Evolutionary conservation across 495 filamentous ascomycete genomes (phyloP).

Genomic region (Neurospora sp.): DNA sequence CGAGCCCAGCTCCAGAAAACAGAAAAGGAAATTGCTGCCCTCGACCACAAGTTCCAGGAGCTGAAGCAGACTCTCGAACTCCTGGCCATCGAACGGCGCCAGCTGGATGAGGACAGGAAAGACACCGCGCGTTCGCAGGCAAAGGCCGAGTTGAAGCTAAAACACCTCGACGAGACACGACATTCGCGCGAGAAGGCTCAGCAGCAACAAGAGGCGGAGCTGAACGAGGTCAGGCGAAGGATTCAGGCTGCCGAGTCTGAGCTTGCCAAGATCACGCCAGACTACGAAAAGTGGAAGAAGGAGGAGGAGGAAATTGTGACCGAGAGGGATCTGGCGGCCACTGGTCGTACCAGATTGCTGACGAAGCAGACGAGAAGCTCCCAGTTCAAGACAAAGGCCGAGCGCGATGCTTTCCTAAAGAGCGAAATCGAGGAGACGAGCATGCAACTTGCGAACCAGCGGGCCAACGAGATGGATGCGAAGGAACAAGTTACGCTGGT

Average conservation of each 20-base stretch:
- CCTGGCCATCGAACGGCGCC: slow-evolving; percentile 73
- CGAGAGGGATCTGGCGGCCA: slow-evolving; percentile 66
- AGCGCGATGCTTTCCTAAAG: slow-evolving; percentile 76
- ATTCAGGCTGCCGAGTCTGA: slow-evolving; percentile 70
- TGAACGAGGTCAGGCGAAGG: slow-evolving; percentile 60
- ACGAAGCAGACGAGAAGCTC: slow-evolving; percentile 90
- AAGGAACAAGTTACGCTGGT: slow-evolving; percentile 75
- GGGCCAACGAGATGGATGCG: slow-evolving; percentile 70
- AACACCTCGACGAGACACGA: slow-evolving; percentile 69
- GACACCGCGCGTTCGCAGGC: slow-evolving; percentile 67
- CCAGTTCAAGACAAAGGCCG: slow-evolving; percentile 76
- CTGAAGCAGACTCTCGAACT: slow-evolving; percentile 76
- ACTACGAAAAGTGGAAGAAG: slow-evolving; percentile 61
- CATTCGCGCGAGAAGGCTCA: slow-evolving; percentile 63
- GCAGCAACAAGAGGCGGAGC: slow-evolving; percentile 58
- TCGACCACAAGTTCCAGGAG: slow-evolving; percentile 69
- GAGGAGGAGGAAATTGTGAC: slow-evolving; percentile 60
- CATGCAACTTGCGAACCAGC: slow-evolving; percentile 61
- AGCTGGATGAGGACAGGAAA: slow-evolving; percentile 82
- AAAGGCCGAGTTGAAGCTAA: slow-evolving; percentile 75
- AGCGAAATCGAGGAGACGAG: slow-evolving; percentile 76
- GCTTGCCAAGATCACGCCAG: slow-evolving; percentile 58
- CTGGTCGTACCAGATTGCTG: slow-evolving; percentile 67
- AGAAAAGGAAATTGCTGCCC: slow-evolving; percentile 68
- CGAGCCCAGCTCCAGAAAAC: slow-evolving; percentile 64